phyloP scores from a whole-genome alignment of 2,329 filamentous ascomycete genomes.

The Magnaporthiopsis rhizophila region DNA sequence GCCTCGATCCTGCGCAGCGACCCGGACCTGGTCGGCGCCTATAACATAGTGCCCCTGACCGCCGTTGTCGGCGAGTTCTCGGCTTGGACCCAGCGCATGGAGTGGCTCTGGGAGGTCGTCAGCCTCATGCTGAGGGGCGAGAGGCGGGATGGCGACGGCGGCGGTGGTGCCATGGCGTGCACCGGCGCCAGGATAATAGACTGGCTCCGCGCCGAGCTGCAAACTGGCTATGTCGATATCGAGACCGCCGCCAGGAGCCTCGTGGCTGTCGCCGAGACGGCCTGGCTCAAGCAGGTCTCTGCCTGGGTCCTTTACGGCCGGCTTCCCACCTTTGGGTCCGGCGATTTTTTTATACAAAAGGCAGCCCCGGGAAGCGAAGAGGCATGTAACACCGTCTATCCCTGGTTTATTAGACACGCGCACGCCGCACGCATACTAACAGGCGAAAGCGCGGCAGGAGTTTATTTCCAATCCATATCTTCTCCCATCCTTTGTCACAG shows the following conservation, averaged over 20 bases:
- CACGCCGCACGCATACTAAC: conserved; percentile 10
- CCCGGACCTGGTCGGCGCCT: conserved; percentile 75
- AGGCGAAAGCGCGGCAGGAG: conserved; percentile 28
- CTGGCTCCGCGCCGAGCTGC: conserved; percentile 63
- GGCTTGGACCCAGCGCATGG: conserved; percentile 75
- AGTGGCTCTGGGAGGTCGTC: conserved; percentile 74
- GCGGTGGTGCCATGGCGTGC: conserved; percentile 27
- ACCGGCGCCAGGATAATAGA: conserved; percentile 71
- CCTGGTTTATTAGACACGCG: neutral
- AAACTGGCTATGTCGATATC: conserved; percentile 84
- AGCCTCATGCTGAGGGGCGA: conserved; percentile 51
- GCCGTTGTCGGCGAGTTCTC: conserved; percentile 76
- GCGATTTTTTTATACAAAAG: conserved; percentile 79
- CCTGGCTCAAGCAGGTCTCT: conserved; percentile 85
- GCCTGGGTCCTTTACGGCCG: conserved; percentile 88
- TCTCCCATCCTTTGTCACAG: conserved; percentile 71
- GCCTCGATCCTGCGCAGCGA: conserved; percentile 67
- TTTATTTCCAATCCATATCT: conserved; percentile 53
- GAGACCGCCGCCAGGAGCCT: conserved; percentile 68
- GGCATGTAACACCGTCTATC: conserved; percentile 19
- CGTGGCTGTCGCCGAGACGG: conserved; percentile 71
- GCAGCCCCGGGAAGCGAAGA: conserved; percentile 30
- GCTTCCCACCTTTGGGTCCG: conserved; percentile 64
- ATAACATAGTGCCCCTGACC: conserved; percentile 87
- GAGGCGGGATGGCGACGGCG: conserved; percentile 15